Conservation (phyloP, 2,329 filamentous ascomycete species). For the Tympanopsis confertula region DNA sequence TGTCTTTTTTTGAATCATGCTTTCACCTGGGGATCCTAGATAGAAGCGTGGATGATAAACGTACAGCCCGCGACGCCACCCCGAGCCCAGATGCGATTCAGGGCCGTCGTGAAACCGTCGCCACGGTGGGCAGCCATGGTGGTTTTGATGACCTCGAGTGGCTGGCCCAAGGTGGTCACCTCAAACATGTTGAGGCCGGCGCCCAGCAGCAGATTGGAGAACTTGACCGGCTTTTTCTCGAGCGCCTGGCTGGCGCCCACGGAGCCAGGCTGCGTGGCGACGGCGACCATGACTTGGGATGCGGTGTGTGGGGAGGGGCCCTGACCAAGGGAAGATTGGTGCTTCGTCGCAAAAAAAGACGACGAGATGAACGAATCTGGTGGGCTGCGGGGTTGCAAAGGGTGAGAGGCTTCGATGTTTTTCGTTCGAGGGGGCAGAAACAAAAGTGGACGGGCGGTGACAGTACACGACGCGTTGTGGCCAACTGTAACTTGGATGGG, state of each 20-base stretch:
- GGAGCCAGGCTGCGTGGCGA: constrained; percentile 37
- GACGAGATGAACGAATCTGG: too few relatives aligned
- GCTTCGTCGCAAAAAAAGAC: constrained; percentile 61
- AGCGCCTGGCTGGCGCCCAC: constrained; percentile 28
- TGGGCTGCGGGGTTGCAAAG: too few relatives aligned
- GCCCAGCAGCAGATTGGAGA: constrained; percentile 93
- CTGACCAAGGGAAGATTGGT: constrained; percentile 93
- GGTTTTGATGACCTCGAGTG: constrained; percentile 97
- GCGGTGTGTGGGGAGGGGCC: constrained; percentile 50
- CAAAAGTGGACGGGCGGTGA: too few relatives aligned
- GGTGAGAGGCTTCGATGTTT: too few relatives aligned
- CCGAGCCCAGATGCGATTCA: constrained; percentile 82
- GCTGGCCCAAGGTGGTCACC: constrained; percentile 59
- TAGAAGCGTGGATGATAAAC: constrained; percentile 29
- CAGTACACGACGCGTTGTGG: too few relatives aligned
- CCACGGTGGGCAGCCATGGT: constrained; percentile 96
- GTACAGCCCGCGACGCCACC: constrained; percentile 89
- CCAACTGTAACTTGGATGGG: too few relatives aligned
- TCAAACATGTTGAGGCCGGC: constrained; percentile 94
- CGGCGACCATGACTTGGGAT: constrained; percentile 50
- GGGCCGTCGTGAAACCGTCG: constrained; percentile 72
- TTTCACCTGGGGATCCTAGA: too few relatives aligned
- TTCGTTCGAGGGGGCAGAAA: too few relatives aligned
- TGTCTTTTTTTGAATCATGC: too few relatives aligned
- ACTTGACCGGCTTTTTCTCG: constrained; percentile 99